Base-by-base conservation (phyloP, 148 eudicot genomes). In the Oxyria digyna region DNA sequence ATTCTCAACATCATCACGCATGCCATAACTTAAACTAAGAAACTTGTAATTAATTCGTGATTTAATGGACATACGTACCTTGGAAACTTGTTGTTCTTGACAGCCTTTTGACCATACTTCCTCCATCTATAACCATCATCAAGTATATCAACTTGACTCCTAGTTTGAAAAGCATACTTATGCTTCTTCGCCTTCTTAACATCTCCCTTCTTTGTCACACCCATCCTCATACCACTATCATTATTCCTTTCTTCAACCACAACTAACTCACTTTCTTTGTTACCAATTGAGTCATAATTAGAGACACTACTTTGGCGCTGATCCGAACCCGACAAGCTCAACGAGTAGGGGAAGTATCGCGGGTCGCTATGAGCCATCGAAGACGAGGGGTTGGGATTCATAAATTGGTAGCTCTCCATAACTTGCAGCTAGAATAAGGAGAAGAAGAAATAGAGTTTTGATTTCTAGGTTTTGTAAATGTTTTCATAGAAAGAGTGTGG, bases 51-150 rank as follows among this genome's bases (percentile, higher is more conserved):
- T 42, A 15, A 42, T 42, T 43, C n/a, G n/a, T 43, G 17, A 45
- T 45, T 55, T 1, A 21, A 55, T 20, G 31, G 10, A 45, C 3
- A 15, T 14, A 64, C 54, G 3, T 20, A 85, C 94, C 94, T 83
- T 67, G 94, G 87, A 43, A 78, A 81, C 0, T 68, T 79, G 74
- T 83, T 87, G 64, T 80, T 80, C 68, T 87, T 87, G 55, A 87
- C 89, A 3, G 86, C 79, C 46, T 87, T 87, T 45, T 87, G 91
- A 72, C 91, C 91, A 69, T 87, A 87, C 74, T 87, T 87, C 9
- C 91, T 79, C 91, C 91, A 87, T 45, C 91, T 72, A 68, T 85
- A 87, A 0, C 91, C 91, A 76, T 87, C 92, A 49, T 87, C 92
- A 21, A 88, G 94, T 18, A 85, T 83, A 79, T 88, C 89, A 75